Conservation (phyloP, 306 rosid genomes). For the Dicorynia guianensis region DNA sequence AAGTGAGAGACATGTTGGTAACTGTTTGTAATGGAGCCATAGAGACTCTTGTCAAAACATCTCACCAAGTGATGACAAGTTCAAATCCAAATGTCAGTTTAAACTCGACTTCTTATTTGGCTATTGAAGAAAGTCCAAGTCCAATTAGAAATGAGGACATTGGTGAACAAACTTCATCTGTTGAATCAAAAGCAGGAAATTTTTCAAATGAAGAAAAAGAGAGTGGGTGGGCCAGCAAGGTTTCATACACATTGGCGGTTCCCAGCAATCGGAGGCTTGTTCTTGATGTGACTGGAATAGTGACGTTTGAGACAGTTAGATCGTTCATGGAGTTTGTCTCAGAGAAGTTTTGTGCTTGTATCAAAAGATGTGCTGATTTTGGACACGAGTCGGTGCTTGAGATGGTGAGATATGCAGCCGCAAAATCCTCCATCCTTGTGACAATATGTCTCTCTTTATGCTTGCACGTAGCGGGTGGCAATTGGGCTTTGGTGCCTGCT, state of each 20-base stretch:
- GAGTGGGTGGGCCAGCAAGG: slow-evolving; percentile 56
- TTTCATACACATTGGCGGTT: slow-evolving; percentile 64
- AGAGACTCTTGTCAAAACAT: slow-evolving; percentile 72
- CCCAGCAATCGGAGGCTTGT: slow-evolving; percentile 70
- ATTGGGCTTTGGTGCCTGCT: slow-evolving; percentile 60
- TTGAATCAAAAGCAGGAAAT: slow-evolving; percentile 21
- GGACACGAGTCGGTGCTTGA: slow-evolving; percentile 62
- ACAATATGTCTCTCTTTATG: slow-evolving; percentile 68
- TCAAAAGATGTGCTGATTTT: slow-evolving; percentile 46
- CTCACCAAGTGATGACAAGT: slow-evolving; percentile 73
- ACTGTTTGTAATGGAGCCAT: slow-evolving; percentile 74
- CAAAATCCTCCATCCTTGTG: slow-evolving; percentile 58
- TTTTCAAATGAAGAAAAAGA: slow-evolving; percentile 37
- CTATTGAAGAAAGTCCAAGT: slow-evolving; percentile 33
- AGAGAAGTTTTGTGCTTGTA: slow-evolving; percentile 57
- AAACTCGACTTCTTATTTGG: slow-evolving; percentile 31
- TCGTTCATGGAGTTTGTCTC: slow-evolving; percentile 67
- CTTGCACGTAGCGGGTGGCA: slow-evolving; percentile 58
- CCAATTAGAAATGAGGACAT: slow-evolving; percentile 15
- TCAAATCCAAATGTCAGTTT: slow-evolving; percentile 41
- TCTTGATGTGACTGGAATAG: slow-evolving; percentile 71
- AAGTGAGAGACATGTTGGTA: slow-evolving; percentile 67
- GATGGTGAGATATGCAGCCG: slow-evolving; percentile 63
- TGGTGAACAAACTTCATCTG: slow-evolving; percentile 24
- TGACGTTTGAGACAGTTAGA: slow-evolving; percentile 75